Base-by-base conservation (phyloP, 2,329 filamentous ascomycete species). In the Ophiostoma pallidulum region DNA sequence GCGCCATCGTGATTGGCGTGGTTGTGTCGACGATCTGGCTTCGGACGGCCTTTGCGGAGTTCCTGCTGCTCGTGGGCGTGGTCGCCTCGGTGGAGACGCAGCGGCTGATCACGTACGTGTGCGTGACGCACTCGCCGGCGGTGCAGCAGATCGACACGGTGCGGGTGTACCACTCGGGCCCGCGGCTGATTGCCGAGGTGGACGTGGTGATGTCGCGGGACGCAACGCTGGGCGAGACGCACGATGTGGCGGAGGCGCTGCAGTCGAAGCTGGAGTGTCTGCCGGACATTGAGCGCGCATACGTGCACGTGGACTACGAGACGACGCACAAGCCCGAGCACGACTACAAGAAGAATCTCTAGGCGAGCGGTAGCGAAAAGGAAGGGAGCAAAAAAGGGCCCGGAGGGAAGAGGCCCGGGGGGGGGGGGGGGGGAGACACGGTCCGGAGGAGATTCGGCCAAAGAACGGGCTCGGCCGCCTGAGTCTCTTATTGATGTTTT, bases 231-330 rank as follows among this genome's bases (percentile, higher is more conserved):
- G 74, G 77, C 53, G 81, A 82, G 45, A 92, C 89, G 0, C 92
- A 98, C 64, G 92, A 98, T 60, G 79, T 96, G 12, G 91, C 92
- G 0, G 92, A 98, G 66, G 89, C 84, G 58, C 72, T 98, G 58
- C 92, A 98, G 72, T 85, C 85, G 53, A 97, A 97, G 70, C 73
- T 97, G 3, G 92, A 98, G 74, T 86, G 82, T 48, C 66, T 98
- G 53, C 91, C 92, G 0, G 84, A 95, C 61, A 82, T 97, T 9
- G 92, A 97, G 74, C 72, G 92, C 50, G 89, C 89, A 0, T 97
- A 96, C 62, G 92, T 97, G 18, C 92, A 98, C 64, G 90, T 96
- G 16, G 92, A 98, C 64, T 97, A 94, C 58, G 92, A 97, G 70
- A 96, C 90, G 4, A 89, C 84, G 16, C 92, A 97, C 65, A 90